These are phyloP conservation scores for Thelonectria discophora DNA, from an alignment of 2,329 filamentous ascomycete genomes.

Conservation along the genomic window DNA sequence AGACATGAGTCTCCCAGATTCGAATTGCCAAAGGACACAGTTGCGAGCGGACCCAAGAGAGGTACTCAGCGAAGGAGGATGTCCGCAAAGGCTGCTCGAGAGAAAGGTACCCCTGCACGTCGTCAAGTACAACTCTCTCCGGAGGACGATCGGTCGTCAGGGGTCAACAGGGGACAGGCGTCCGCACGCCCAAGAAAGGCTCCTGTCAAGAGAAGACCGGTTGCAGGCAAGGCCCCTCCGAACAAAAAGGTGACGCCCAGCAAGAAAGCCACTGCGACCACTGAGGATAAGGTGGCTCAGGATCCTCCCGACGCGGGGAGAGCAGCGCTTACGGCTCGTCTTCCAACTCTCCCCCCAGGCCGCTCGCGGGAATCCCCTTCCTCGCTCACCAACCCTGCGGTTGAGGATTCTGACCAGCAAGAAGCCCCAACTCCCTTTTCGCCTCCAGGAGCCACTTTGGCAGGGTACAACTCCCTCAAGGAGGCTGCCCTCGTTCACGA, in stretches of 20 bases:
- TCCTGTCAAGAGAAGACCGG: neutral
- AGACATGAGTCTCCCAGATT: neutral
- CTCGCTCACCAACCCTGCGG: neutral
- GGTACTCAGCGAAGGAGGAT: neutral
- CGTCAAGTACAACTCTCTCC: neutral
- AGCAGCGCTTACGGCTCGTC: slow-evolving; percentile 9
- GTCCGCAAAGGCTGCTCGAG: neutral
- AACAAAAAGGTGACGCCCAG: neutral
- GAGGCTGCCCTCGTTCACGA: neutral
- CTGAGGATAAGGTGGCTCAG: neutral
- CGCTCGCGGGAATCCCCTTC: neutral
- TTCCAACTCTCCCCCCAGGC: neutral
- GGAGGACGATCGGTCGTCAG: neutral
- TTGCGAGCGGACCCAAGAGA: neutral
- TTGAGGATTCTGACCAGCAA: neutral
- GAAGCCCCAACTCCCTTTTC: neutral
- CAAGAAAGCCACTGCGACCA: neutral
- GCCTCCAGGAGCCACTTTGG: neutral
- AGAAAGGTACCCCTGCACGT: neutral
- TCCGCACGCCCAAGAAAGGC: neutral
- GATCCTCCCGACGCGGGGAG: neutral
- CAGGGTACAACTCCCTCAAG: slow-evolving; percentile 12
- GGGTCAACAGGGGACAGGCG: too few species aligned
- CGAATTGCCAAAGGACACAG: neutral
- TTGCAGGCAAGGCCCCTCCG: neutral